Base-by-base conservation (phyloP, 805 yeast genomes). In the Yarrowia keelungensis region DNA sequence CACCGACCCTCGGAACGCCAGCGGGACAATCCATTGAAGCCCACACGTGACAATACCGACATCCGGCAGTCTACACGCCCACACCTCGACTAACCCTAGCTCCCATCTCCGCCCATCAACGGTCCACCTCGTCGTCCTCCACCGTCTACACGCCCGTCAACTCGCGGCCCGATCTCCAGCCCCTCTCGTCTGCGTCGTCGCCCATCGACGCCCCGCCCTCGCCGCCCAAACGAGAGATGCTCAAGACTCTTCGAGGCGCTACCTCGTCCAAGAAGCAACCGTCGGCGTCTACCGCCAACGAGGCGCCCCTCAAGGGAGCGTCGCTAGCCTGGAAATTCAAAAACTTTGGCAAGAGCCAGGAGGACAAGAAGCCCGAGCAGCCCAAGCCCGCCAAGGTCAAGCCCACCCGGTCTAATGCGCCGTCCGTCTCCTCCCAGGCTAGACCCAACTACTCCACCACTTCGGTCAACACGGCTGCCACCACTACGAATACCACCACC, bases 211-310 rank as follows among this genome's bases (percentile, higher is more conserved):
- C 65, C 42, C 65, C 65, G 26, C 67, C 56, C 39, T 62, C 67
- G 39, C 65, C 69, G 38, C 65, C 62, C 15, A 66, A 66, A 51
- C 69, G 69, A n/a, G 65, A 66, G 64, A 66, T 66, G 69, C 64
- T 66, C 36, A 66, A 51, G 69, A 66, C 69, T n/a, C 51, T 66
- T n/a, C 32, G 69, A 51, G 69, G 69, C 41, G 58, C 59, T 15
- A 39, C 58, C 32, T 41, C 65, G 43, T 62, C 67, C 47, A 62
- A 62, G 39, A 62, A 62, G 46, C 54, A 62, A 32, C 46, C 67
- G 42, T 19, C 67, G 36, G 39, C 67, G 15, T 15, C 54, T 14
- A 16, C 67, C 47, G 56, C 67, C 45, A 62, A 41, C 47, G 54
- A 47, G 56, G 56, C 56, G 22, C 67, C 67, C 46, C 56, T 62